Evolutionary conservation across 176 grass and related monocot genomes (phyloP).

Genomic region (Phyllostachys edulis): DNA sequence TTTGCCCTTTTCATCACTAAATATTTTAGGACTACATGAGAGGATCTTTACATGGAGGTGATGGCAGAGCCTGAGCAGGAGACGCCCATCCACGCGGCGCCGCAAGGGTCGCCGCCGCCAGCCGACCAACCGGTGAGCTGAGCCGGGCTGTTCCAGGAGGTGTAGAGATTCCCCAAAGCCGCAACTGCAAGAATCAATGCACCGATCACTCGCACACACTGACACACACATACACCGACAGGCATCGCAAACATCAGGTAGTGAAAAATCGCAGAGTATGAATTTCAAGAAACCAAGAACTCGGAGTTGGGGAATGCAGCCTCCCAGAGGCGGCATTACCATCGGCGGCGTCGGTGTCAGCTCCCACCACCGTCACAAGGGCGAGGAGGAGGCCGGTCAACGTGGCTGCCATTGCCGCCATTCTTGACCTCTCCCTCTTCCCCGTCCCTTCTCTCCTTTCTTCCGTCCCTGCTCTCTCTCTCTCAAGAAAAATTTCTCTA

Average conservation of each 20-base stretch:
- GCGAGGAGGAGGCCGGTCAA: conserved; percentile 18
- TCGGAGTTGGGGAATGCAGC: neutral
- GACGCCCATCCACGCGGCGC: conserved; percentile 79
- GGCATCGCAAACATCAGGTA: neutral
- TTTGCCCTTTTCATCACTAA: neutral
- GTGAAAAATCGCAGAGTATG: neutral
- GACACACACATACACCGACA: neutral
- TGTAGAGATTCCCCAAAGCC: conserved; percentile 65
- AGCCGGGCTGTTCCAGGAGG: conserved; percentile 67
- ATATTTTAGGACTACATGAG: neutral
- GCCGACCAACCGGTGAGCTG: conserved; percentile 77
- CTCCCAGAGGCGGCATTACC: conserved; percentile 23
- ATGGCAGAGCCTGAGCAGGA: conserved; percentile 73
- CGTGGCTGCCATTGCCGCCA: neutral
- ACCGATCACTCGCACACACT: neutral
- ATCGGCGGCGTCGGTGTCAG: conserved; percentile 40
- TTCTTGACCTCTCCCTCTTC: neutral
- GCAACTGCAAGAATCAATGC: conserved; percentile 54
- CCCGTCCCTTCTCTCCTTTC: neutral
- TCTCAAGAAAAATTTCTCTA: neutral
- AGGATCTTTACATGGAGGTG: conserved; percentile 63
- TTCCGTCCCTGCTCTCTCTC: neutral
- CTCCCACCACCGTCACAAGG: conserved; percentile 25
- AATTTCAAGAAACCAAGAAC: conserved; percentile 19
- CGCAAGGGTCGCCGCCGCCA: conserved; percentile 79